Conservation (phyloP, 257 asterid genomes). For the Solanum pinnatisectum region DNA sequence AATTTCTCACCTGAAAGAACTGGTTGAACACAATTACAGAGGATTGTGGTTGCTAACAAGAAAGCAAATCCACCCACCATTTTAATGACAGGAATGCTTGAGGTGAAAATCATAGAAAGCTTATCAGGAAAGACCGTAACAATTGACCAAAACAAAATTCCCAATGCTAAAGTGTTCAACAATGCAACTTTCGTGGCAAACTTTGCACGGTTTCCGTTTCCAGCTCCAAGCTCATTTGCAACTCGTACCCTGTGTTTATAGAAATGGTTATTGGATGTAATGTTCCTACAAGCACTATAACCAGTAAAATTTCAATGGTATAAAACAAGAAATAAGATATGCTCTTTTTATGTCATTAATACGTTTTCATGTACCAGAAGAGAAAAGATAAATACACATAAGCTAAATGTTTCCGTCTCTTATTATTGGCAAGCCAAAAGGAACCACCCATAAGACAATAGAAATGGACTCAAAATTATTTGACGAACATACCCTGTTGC, state of each 20-base stretch:
- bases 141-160: slow-evolving; percentile 22
- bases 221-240: slow-evolving; percentile 62
- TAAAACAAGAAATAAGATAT: neutral
- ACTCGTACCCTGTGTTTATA: slow-evolving; percentile 40
- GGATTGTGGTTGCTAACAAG: slow-evolving; percentile 36
- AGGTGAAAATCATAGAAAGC: slow-evolving; percentile 39
- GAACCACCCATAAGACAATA: neutral
- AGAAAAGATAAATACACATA: neutral
- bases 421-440: neutral
- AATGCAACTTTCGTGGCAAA: slow-evolving; percentile 39
- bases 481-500: slow-evolving; percentile 46
- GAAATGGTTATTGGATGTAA: neutral
- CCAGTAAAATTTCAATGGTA: neutral
- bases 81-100: slow-evolving; percentile 38
- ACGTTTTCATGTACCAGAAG: neutral
- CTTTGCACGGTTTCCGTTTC: slow-evolving; percentile 33
- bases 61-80: slow-evolving; percentile 42
- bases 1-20: slow-evolving; percentile 42
- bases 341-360: neutral
- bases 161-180: slow-evolving; percentile 29
- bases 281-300: neutral
- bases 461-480: neutral
- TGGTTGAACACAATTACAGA: slow-evolving; percentile 42
- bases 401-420: neutral
- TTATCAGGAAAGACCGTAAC: slow-evolving; percentile 32